These are phyloP conservation scores for Sugiyamaella sp. DNA, from an alignment of 1,139 yeast genomes.

Conservation along the genomic window DNA sequence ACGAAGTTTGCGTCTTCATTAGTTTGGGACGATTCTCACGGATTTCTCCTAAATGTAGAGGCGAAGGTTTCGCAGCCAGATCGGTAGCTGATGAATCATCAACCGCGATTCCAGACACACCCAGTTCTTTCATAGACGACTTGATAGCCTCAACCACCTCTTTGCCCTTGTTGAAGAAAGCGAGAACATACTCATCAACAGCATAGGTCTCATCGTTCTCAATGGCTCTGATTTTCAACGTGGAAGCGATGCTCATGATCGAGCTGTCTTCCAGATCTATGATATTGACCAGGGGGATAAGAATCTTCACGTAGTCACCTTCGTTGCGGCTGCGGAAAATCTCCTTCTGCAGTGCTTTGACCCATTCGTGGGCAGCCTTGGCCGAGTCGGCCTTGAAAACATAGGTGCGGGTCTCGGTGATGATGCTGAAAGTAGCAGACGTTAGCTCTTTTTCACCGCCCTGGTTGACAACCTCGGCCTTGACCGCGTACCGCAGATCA, in stretches of 20 bases:
- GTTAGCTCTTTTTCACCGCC: constrained; percentile 37
- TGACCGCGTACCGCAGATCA: constrained; percentile 65
- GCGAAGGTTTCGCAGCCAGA: constrained; percentile 11
- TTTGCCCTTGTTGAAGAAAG: constrained; percentile 52
- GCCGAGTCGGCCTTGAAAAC: constrained; percentile 73
- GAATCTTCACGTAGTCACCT: constrained; percentile 73
- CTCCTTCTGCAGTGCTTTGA: constrained; percentile 69
- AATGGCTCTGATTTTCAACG: constrained; percentile 51
- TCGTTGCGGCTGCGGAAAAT: constrained; percentile 73
- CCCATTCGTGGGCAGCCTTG: constrained; percentile 80
- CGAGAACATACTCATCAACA: constrained; percentile 66
- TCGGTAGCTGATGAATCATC: constrained; percentile 6
- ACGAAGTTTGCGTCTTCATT: constrained; percentile 13
- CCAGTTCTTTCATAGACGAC: constrained; percentile 25
- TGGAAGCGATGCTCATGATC: constrained; percentile 54
- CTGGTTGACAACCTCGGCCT: constrained; percentile 54
- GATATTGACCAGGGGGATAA: constrained; percentile 74
- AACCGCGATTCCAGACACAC: constrained; percentile 27
- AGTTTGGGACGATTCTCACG: constrained; percentile 10
- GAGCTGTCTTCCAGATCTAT: constrained; percentile 59
- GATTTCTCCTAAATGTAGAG: constrained; percentile 5
- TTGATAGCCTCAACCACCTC: constrained; percentile 28
- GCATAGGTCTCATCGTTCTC: constrained; percentile 57
- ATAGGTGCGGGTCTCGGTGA: constrained; percentile 62
- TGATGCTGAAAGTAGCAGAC: constrained; percentile 36